These are phyloP conservation scores for Rubroshorea leprosula DNA, from an alignment of 345 rosid species.

Conservation along the genomic window DNA sequence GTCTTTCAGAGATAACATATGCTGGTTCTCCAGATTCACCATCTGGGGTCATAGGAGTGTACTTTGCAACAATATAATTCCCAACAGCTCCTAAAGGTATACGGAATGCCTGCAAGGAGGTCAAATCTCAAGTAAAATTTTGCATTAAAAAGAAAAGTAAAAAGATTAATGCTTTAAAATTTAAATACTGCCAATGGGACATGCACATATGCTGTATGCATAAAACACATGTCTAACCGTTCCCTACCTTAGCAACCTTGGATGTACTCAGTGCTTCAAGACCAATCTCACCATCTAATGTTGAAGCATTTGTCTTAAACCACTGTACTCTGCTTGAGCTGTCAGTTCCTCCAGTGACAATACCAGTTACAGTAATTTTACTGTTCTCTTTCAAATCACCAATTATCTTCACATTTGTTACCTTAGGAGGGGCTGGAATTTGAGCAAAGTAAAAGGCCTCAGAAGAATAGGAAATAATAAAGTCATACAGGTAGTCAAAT, in stretches of 20 bases:
- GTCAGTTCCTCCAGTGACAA: slow-evolving; percentile 88
- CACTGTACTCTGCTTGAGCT: slow-evolving; percentile 95
- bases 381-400: slow-evolving; percentile 87
- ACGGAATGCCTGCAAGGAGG: slow-evolving; percentile 66
- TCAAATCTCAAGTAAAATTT: slow-evolving; percentile 24
- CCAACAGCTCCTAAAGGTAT: slow-evolving; percentile 95
- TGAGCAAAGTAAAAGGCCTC: slow-evolving; percentile 12
- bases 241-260: slow-evolving; percentile 77
- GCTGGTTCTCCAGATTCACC: slow-evolving; percentile 89
- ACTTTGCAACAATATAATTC: slow-evolving; percentile 68
- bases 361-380: slow-evolving; percentile 75
- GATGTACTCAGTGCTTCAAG: slow-evolving; percentile 85
- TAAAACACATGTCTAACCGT: background rate
- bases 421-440: slow-evolving; percentile 91
- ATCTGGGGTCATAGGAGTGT: slow-evolving; percentile 79
- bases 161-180: slow-evolving; percentile 1
- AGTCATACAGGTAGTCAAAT: slow-evolving; percentile 9
- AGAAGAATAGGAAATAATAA: slow-evolving; percentile 6
- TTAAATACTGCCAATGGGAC: background rate
- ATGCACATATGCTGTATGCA: background rate
- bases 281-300: slow-evolving; percentile 45
- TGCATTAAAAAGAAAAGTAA: slow-evolving; percentile 10
- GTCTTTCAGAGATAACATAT: slow-evolving; percentile 62
- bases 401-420: slow-evolving; percentile 69
- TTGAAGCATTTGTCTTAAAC: slow-evolving; percentile 64